Evolutionary conservation across 495 filamentous ascomycete species (phyloP).

Genomic region (Hypoxylon rickii): DNA sequence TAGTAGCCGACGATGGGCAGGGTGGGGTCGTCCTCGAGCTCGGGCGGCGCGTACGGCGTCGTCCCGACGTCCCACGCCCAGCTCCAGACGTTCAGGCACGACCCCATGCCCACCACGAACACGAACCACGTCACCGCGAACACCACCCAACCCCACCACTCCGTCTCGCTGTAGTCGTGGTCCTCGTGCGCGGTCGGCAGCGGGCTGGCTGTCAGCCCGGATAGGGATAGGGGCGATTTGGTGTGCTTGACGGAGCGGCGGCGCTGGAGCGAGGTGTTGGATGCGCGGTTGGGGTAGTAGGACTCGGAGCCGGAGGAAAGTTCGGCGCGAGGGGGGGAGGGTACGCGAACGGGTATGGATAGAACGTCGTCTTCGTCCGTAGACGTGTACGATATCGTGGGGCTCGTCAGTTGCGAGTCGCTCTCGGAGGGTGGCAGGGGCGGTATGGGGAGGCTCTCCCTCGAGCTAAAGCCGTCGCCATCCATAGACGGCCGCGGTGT

Average conservation of each 20-base stretch:
- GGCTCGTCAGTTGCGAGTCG: constrained; percentile 53
- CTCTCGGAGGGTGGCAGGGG: constrained; percentile 23
- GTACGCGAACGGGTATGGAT: constrained; percentile 34
- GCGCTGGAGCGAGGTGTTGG: constrained; percentile 46
- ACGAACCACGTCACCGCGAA: constrained; percentile 88
- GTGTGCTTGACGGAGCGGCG: constrained; percentile 58
- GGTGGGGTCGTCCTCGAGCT: constrained; percentile 90
- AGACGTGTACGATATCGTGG: constrained; percentile 64
- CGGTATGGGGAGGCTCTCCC: constrained; percentile 38
- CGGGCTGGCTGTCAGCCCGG: constrained; percentile 50
- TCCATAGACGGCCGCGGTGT: constrained; percentile 55
- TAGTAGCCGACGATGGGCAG: constrained; percentile 97
- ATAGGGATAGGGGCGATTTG: constrained; percentile 64
- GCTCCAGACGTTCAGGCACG: constrained; percentile 95
- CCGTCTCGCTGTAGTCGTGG: constrained; percentile 90
- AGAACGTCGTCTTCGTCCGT: constrained; percentile 81
- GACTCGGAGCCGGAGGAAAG: constrained; percentile 62
- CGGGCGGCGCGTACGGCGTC: constrained; percentile 89
- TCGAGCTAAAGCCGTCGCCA: constrained; percentile 35
- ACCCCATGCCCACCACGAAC: constrained; percentile 94
- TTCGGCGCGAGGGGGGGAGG: constrained; percentile 46
- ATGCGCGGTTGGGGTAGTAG: constrained; percentile 57
- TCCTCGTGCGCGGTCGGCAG: constrained; percentile 53
- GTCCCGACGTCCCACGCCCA: constrained; percentile 99
- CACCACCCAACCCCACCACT: constrained; percentile 96